Evolutionary conservation across 75 land plant species (phyloP).

Genomic region (Cryptomeria japonica): DNA sequence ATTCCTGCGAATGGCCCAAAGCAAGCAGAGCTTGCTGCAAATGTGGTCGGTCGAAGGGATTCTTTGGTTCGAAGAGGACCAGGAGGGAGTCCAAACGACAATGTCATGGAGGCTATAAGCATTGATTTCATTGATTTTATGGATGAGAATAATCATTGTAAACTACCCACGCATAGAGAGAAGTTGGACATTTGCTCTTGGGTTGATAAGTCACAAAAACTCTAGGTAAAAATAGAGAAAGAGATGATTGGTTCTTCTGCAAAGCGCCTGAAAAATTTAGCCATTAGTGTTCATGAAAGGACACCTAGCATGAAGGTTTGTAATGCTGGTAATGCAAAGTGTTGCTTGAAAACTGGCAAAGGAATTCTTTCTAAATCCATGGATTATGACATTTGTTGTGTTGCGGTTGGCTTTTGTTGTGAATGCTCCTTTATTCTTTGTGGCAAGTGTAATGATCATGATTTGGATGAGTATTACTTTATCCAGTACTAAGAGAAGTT

Average conservation of each 20-base stretch:
- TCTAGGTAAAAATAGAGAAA: no score
- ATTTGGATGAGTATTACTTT: slow-evolving; percentile 35
- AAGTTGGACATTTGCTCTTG: no score
- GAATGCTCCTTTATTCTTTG: slow-evolving; percentile 83
- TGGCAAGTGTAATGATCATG: slow-evolving; percentile 31
- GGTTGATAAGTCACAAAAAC: no score
- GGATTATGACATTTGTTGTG: slow-evolving; percentile 76
- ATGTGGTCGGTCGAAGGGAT: no score
- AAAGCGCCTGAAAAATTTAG: neutral
- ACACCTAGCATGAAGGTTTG: slow-evolving; percentile 13
- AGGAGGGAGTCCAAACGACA: no score
- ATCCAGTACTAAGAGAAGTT: slow-evolving; percentile 50
- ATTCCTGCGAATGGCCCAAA: no score
- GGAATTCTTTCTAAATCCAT: slow-evolving; percentile 8
- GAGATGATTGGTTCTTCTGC: neutral
- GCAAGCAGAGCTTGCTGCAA: no score
- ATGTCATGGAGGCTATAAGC: no score
- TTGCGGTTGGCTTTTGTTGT: slow-evolving; percentile 64
- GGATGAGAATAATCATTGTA: no score
- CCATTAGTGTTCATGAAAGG: neutral
- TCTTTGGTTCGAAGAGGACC: no score
- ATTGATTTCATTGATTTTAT: no score
- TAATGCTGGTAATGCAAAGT: slow-evolving; percentile 48
- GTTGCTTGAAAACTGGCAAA: slow-evolving; percentile 13
- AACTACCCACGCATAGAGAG: no score